Evolutionary conservation across 495 filamentous ascomycete genomes (phyloP), one percentile per base, ranked within the genome.

Genomic region (Penicillium odoratum): DNA sequence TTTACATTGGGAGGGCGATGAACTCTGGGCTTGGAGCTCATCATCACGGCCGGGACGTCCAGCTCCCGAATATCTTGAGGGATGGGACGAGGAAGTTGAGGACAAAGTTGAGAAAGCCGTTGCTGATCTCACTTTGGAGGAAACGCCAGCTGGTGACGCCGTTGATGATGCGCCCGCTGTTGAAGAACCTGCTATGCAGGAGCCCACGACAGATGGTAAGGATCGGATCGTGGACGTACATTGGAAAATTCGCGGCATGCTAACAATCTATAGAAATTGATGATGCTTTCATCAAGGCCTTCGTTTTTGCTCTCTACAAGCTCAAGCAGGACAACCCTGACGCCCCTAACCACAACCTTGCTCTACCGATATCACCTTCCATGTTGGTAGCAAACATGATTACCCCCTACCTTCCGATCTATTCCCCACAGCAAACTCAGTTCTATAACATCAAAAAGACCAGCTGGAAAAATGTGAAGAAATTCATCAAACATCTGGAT

Each of bases 1-100:
- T 15, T 67, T 88, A 36, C 88, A 91, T 65, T 91, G 88, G 88
- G 80, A 82, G 57, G 88, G 88, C 0, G 88, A 91, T 78, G 88
- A 91, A 71, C 61, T 89, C 42, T 90, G 87, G 83, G 79, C 79
- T 1, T 86, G 83, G 83, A 85, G 81, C 61, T 68, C 81, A 29
- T 75, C 69, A 21, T 83, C 83, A 28, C 81, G 77, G 29, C 75
- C 81, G 25, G 85, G 84, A 13, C 71, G 74, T 9, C 64, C 68
- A 18, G 66, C 81, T 38, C 83, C 83, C 0, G 81, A 82, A 42
- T 74, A 78, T 16, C 47, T 85, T 11, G 59, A 78, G 49, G 78
- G 77, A 26, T 78, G 80, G 74, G 74, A 75, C 38, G 71, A 73
- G 7, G 68, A 48, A 16, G 46, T 28, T 47, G 10, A 9, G 1